Evolutionary conservation across 1,284 basidiomycete genomes (phyloP), one percentile per base, ranked within the genome.

Genomic region (Porogramme epimiltina): DNA sequence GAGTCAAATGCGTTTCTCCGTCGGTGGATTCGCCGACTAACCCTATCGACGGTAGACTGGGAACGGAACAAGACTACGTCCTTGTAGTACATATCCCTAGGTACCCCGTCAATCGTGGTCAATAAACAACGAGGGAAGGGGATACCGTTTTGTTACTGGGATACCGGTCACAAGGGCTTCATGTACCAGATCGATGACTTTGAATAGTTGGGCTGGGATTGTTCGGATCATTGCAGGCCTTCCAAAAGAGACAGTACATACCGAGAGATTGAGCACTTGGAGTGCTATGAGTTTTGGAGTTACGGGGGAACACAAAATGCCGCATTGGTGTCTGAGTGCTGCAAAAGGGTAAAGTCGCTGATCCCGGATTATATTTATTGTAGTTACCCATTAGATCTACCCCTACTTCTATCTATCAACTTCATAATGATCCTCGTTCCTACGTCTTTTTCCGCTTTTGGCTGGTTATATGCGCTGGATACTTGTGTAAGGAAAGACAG

Each of bases 31-130:
- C 24, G 6, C 37, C 39, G 36, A 60, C 75, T 46, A 51, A 92
- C 93, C 56, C 74, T 78, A 68, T 96, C 89, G 0, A 95, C 91
- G 0, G 79, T 77, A 16, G 72, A 69, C 65, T 97, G 94, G 3
- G 73, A 80, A 51, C 78, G 81, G 70, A 95, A 97, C 1, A 96
- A 73, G 1, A 69, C 59, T 0, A 91, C 85, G 56, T 95, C 91
- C 54, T 83, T 85, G 70, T 97, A 97, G 70, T 83, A 96, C 18
- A 96, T 79, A 66, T 96, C 93, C 9, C 93, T 94, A 2, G 23
- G 19, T 13, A n/a, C 36, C 24, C 20, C 20, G 5, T 44, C 34
- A 13, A 44, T 2, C 9, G 20, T 41, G 4, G 15, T 42, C n/a
- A 13, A 11, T 42, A 8, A 25, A 37, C 36, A 10, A 20, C 19